Conservation (phyloP, 2,329 filamentous ascomycete genomes). For the Pezicula carpinea region DNA sequence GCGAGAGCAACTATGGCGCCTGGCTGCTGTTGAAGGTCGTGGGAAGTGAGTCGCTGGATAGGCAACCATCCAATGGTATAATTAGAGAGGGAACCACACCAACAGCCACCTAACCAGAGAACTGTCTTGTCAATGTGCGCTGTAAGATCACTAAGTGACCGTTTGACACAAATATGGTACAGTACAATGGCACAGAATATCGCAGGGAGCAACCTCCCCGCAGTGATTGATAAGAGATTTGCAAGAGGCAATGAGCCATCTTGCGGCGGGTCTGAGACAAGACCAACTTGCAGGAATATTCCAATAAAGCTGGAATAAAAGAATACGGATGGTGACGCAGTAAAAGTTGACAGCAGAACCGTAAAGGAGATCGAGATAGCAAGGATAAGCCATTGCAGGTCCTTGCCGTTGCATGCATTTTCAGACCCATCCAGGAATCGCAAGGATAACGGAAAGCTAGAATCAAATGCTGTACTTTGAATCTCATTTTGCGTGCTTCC, state of each 20-base stretch:
- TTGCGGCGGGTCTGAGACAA: slow-evolving; percentile 75
- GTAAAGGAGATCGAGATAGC: slow-evolving; percentile 79
- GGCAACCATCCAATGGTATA: slow-evolving; percentile 95
- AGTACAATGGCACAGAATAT: slow-evolving; percentile 84
- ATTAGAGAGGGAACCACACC: slow-evolving; percentile 91
- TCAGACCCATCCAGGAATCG: slow-evolving; percentile 56
- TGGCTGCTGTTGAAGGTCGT: slow-evolving; percentile 84
- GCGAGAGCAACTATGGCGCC: slow-evolving; percentile 80
- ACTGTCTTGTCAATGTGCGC: slow-evolving; percentile 88
- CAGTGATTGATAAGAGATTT: slow-evolving; percentile 68
- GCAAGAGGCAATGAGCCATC: slow-evolving; percentile 39
- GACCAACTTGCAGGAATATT: slow-evolving; percentile 83
- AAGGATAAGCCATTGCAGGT: slow-evolving; percentile 80
- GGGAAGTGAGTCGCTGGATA: slow-evolving; percentile 83
- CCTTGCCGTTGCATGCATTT: slow-evolving; percentile 64
- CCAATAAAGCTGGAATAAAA: slow-evolving; percentile 80
- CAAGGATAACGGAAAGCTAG: slow-evolving; percentile 84
- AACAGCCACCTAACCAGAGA: slow-evolving; percentile 84
- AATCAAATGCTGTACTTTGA: slow-evolving; percentile 71
- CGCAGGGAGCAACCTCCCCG: slow-evolving; percentile 81
- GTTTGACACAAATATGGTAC: slow-evolving; percentile 73
- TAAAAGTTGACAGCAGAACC: slow-evolving; percentile 73
- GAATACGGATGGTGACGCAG: slow-evolving; percentile 71
- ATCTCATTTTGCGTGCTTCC: slow-evolving; percentile 69
- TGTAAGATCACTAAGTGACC: slow-evolving; percentile 65